Conservation (phyloP, 139 green algal species). For the Chlamydomonas eustigma region DNA sequence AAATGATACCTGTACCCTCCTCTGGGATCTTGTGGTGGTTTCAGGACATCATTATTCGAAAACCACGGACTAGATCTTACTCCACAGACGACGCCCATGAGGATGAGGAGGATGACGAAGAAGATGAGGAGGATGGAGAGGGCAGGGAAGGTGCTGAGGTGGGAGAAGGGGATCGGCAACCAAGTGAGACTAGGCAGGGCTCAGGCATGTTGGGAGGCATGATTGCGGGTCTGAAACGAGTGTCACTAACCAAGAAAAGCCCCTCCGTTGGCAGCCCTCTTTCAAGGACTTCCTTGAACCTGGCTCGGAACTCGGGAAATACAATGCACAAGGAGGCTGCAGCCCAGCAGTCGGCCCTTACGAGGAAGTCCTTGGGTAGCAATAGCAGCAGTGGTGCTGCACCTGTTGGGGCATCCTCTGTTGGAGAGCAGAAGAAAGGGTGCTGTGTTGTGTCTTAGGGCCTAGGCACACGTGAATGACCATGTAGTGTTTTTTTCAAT, state of each 20-base stretch:
- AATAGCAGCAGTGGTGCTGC: neutral
- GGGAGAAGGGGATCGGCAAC: neutral
- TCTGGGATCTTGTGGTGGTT: neutral
- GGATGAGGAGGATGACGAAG: neutral
- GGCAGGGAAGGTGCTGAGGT: neutral
- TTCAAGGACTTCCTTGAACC: neutral
- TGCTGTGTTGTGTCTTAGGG: too few relatives aligned
- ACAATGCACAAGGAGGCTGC: too few relatives aligned
- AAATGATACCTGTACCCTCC: too few relatives aligned
- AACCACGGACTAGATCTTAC: neutral
- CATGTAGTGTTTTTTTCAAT: neutral
- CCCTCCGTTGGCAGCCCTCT: neutral
- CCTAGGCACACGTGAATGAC: neutral
- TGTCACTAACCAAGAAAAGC: neutral
- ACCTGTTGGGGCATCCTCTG: neutral
- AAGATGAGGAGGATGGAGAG: neutral
- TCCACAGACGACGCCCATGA: neutral
- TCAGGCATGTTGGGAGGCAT: too few relatives aligned
- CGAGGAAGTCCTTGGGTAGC: neutral
- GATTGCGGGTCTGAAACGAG: neutral
- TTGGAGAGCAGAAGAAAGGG: neutral
- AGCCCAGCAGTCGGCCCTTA: too few relatives aligned
- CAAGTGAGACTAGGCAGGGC: too few relatives aligned
- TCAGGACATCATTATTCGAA: neutral
- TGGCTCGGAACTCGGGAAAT: neutral